Evolutionary conservation across 176 grass and related monocot species (phyloP), one percentile per base, ranked within the genome.

Genomic region (Zea luxurians): DNA sequence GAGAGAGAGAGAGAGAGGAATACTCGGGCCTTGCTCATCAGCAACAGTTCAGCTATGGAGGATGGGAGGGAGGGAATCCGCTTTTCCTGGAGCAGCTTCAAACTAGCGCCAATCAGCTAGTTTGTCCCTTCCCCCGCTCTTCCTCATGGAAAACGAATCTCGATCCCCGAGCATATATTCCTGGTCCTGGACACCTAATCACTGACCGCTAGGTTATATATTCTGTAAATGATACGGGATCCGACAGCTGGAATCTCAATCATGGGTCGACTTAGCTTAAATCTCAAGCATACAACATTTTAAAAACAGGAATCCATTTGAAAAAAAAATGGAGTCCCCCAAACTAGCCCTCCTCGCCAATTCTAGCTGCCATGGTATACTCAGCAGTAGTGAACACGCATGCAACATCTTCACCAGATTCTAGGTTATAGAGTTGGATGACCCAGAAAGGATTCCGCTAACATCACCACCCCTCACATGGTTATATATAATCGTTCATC

Each of bases 41-140:
- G 58, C 21, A 54, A 68, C 81, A 88, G 81, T 70, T 57, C 70
- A 81, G 85, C 84, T 7, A 57, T 55, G 35, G 75, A 69, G 70
- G 80, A 12, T 11, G 46, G 38, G 38, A 40, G 38, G 4, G 48
- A 49, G 48, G 55, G 86, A 89, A 89, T 85, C 87, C 87, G 34
- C 87, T 89, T 89, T 83, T 79, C n/a, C 69, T 82, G 67, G 85
- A 78, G 45, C 74, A 83, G 66, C 48, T 83, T 78, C 80, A 79
- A 88, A 50, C 65, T 83, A 73, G 78, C 65, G 72, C 73, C 82
- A 85, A 85, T 85, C 66, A 15, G 78, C 59, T 42, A 42, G 46
- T 40, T 85, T 85, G 78, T 81, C 78, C 67, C 78, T 61, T 84
- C 76, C 74, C 74, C 40, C 44, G 3, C 27, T 70, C 77, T 76